phyloP scores from a whole-genome alignment of 305 asterid genomes.

The Withania somnifera region DNA sequence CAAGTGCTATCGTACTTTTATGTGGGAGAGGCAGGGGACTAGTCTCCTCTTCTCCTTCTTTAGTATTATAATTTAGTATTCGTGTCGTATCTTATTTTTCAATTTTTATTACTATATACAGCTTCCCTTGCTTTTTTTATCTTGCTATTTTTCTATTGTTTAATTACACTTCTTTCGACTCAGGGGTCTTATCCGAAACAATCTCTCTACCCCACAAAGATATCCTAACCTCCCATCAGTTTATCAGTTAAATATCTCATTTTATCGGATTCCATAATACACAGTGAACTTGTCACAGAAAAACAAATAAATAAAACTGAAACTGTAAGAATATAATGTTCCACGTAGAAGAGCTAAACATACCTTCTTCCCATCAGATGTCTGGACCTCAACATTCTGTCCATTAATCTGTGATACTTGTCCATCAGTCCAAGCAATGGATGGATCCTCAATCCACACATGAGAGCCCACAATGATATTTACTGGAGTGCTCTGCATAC shows the following conservation, averaged over 20 bases:
- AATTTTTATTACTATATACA: neutral
- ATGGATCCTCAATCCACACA: slow-evolving; percentile 13
- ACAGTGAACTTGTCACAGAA: neutral
- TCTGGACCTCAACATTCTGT: slow-evolving; percentile 3
- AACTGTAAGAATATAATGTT: neutral
- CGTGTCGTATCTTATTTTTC: neutral
- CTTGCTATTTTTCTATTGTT: neutral
- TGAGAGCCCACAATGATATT: slow-evolving; percentile 16
- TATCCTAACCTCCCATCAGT: neutral
- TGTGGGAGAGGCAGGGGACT: neutral
- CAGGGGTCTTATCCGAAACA: neutral
- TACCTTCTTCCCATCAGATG: slow-evolving; percentile 11
- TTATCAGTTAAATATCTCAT: neutral
- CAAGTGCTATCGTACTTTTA: neutral
- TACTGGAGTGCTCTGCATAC: slow-evolving; percentile 11
- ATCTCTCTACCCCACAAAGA: neutral
- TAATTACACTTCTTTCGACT: neutral
- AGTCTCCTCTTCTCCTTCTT: neutral
- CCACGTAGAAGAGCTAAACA: neutral
- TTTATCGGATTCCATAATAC: neutral
- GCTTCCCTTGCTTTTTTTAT: neutral
- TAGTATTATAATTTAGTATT: neutral
- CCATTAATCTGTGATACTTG: slow-evolving; percentile 11
- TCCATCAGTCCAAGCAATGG: slow-evolving; percentile 15
- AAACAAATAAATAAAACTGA: neutral